Base-by-base conservation (phyloP, 2,329 filamentous ascomycete species). In the Exserohilum turcica region DNA sequence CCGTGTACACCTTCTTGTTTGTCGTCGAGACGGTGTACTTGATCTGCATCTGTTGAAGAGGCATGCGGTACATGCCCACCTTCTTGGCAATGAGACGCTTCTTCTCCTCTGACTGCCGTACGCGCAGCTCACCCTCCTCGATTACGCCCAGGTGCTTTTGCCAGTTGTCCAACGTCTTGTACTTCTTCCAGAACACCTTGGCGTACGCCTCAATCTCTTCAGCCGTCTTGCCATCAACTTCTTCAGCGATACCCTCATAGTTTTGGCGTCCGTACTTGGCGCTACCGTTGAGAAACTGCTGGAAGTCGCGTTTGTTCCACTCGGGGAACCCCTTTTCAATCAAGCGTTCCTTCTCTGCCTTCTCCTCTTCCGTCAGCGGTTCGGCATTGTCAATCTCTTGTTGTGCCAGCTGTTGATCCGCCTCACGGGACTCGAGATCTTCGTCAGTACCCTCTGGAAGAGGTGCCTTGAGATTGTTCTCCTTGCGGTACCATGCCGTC, bases 1-100 rank as follows among this genome's bases (percentile, higher is more conserved):
- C 95, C 0, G 92, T 97, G 74, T 99, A 99, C 1, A 99, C 92
- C 79, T 99, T 99, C 80, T 99, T 99, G 84, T 99, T 99, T 8
- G 95, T 99, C 2, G 94, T 99, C 6, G 92, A 96, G 24, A 99
- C 94, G 0, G 92, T 96, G 77, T 99, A 99, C 78, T 96, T 97
- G 79, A 99, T 92, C 81, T 96, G 96, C 68, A 99, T 86, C 76
- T 99, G 94, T 75, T 99, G 94, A 13, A 99, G 83, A 19, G 94
- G 95, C 43, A 97, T 93, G n/a, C 94, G 89, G 73, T 96, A 97
- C 80, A 94, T 91, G 66, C 88, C 84, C 84, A 99, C 90, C 84
- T 99, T 99, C 84, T 92, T 95, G 59, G 88, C 86, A 49, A 99
- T 83, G 80, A 97, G 88, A 76, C 95, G 93, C 58, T 91, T 89